A percentile compares a stretch with the other conserved stretches of the same genome.
Evolutionary conservation across 139 green algal species (phyloP).

Genomic region (Coelastrella sp.): DNA sequence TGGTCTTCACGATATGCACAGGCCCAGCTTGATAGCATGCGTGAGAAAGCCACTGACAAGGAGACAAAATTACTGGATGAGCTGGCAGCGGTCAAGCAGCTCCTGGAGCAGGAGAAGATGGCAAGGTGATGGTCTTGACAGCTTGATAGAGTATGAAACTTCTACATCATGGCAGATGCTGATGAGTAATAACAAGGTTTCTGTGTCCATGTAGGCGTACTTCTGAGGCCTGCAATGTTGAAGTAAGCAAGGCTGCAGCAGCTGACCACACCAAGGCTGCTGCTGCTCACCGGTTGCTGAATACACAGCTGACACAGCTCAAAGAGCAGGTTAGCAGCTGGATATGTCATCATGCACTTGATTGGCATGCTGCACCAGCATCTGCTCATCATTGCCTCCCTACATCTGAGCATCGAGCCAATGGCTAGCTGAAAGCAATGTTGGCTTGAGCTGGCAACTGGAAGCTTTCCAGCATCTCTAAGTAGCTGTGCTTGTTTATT

Average conservation of each 20-base stretch:
- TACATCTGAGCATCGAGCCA: too few species aligned
- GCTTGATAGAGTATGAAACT: too few species aligned
- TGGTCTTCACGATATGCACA: neutral
- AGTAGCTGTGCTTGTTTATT: neutral
- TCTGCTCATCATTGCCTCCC: too few species aligned
- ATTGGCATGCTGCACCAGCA: too few species aligned
- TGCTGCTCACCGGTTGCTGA: neutral
- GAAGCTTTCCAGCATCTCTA: too few species aligned
- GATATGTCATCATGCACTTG: neutral
- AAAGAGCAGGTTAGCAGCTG: constrained; percentile 3
- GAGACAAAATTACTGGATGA: constrained; percentile 31
- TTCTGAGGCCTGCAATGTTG: neutral
- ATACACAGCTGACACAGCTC: constrained; percentile 16
- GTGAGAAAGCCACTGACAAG: neutral
- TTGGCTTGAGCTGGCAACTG: too few species aligned
- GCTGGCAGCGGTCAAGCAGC: constrained; percentile 21
- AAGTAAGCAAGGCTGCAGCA: neutral
- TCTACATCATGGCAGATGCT: too few species aligned
- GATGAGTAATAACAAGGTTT: neutral
- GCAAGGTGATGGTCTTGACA: neutral
- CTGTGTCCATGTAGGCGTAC: neutral
- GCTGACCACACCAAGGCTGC: neutral
- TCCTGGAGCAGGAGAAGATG: constrained; percentile 4
- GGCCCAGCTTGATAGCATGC: constrained; percentile 16
- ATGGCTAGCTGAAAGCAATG: neutral